Conservation (phyloP, 139 green algal genomes). For the Chlorella ohadii region DNA sequence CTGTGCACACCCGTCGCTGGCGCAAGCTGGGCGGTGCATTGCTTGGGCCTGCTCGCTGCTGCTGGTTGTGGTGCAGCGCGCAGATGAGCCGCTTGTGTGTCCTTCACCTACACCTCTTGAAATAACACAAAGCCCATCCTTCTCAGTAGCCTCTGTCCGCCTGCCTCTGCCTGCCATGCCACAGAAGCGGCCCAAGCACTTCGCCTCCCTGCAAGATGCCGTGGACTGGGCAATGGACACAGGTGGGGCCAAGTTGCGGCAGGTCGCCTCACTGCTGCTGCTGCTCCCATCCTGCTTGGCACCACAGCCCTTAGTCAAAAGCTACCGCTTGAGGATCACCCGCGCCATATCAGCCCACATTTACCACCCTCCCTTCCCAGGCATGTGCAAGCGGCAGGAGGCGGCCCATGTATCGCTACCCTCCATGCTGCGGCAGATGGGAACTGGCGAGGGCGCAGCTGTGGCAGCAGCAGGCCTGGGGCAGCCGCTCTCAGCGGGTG, state of each 20-base stretch:
- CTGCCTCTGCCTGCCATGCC: no score
- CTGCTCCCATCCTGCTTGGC: no score
- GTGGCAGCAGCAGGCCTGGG: neutral
- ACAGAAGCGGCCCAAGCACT: conserved; percentile 64
- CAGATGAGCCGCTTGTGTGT: no score
- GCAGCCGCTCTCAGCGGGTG: neutral
- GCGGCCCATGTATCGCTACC: conserved; percentile 74
- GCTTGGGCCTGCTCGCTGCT: conserved; percentile 27
- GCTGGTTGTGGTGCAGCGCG: neutral
- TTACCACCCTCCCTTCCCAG: conserved; percentile 7
- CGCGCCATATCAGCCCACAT: no score
- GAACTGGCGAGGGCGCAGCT: neutral
- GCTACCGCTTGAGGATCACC: no score
- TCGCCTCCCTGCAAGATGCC: conserved; percentile 60
- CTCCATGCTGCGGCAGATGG: conserved; percentile 54
- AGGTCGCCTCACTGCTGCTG: no score
- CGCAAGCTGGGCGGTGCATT: no score
- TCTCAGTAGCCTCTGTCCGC: no score
- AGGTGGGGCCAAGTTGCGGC: neutral
- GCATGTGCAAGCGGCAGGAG: conserved; percentile 46
- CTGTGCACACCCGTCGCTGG: no score
- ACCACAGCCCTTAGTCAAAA: no score
- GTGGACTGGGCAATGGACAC: conserved; percentile 69
- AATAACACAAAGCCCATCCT: no score
- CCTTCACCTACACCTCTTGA: no score